Percentiles rank a stretch among this genome's conserved stretches.
phyloP scores from a whole-genome alignment of 2,329 filamentous ascomycete species.

The Raffaelea arxii region DNA sequence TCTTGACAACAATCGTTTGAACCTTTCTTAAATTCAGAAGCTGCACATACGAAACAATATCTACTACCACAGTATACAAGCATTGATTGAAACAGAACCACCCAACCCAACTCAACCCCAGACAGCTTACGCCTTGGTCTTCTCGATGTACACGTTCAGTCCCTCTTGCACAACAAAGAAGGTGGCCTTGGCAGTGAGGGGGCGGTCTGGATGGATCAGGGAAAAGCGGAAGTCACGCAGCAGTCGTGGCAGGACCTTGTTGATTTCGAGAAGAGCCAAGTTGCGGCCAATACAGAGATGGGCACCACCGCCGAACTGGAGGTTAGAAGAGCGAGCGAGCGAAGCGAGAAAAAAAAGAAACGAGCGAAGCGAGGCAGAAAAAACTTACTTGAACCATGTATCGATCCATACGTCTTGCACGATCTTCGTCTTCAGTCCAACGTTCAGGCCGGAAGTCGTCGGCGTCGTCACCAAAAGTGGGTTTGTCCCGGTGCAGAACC shows the following conservation, averaged over 20 bases:
- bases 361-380: not conserved
- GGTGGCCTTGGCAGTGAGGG: conserved; percentile 42
- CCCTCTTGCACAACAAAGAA: conserved; percentile 53
- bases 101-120: not conserved
- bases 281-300: conserved; percentile 47
- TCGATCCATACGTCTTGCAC: conserved; percentile 37
- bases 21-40: too few relatives aligned
- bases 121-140: conserved; percentile 18
- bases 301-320: conserved; percentile 42
- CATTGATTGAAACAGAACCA: not conserved
- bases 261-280: conserved; percentile 45
- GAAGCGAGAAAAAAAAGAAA: not conserved
- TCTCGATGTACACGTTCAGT: conserved; percentile 39
- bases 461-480: conserved; percentile 40
- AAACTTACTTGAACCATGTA: conserved; percentile 41
- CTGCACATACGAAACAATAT: too few relatives aligned
- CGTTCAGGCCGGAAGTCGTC: conserved; percentile 43
- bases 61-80: not conserved
- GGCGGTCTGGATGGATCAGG: conserved; percentile 37
- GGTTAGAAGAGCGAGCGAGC: not conserved
- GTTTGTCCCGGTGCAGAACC: conserved; percentile 38
- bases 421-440: conserved; percentile 39
- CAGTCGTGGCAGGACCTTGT: conserved; percentile 47
- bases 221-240: conserved; percentile 44
- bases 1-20: too few relatives aligned